A percentile compares a stretch with the other conserved stretches of the same genome.
These are phyloP conservation scores for Ulota crispa DNA, from an alignment of 225 moss, liverwort and hornwort species.

Conservation along the genomic window DNA sequence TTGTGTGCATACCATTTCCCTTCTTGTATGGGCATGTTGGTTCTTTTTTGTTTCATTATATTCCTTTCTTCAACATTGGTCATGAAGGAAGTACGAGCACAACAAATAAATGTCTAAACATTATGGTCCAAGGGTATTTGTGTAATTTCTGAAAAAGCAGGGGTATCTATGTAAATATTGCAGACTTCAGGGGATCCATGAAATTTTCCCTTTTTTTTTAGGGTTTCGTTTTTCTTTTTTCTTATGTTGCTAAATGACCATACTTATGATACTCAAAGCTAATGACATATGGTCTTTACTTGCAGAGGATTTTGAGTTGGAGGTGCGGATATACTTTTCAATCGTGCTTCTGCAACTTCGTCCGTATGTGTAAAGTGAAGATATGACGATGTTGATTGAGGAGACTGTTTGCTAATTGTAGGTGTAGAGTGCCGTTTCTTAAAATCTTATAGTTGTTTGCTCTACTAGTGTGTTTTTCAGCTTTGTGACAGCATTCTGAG, in stretches of 20 bases:
- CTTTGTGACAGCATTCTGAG: neutral
- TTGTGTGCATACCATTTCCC: no score
- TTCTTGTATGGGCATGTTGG: no score
- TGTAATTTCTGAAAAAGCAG: no score
- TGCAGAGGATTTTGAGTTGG: conserved; percentile 51
- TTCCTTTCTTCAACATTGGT: no score
- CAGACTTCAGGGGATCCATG: no score
- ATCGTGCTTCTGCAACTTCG: conserved; percentile 6
- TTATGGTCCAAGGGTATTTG: neutral
- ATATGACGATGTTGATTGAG: conserved; percentile 16
- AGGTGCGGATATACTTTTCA: neutral
- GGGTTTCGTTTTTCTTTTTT: neutral
- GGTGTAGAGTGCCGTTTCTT: neutral
- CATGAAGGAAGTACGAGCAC: no score
- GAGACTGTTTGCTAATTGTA: neutral
- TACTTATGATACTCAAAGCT: neutral
- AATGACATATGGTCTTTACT: neutral
- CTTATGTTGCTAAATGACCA: neutral
- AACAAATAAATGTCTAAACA: no score
- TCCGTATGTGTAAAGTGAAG: conserved; percentile 11
- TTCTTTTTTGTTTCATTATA: no score
- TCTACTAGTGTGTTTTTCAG: neutral
- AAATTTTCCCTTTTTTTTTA: no score
- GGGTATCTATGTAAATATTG: no score
- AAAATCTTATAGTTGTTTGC: neutral